Base-by-base conservation (phyloP, 2,329 filamentous ascomycete species). In the Clarireedia monteithiana region DNA sequence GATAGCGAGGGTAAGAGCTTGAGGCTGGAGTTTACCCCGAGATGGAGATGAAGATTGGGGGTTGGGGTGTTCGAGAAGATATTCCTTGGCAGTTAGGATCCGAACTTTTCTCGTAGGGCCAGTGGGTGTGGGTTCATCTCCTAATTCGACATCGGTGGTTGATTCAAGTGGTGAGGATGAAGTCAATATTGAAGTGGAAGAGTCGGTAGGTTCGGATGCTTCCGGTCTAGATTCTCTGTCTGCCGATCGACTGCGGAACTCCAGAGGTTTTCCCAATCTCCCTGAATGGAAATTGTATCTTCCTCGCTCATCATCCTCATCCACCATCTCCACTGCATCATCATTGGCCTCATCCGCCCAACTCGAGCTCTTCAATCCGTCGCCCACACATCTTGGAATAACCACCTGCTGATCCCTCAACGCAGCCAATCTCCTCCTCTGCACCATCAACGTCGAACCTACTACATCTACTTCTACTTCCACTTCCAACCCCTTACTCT, bases 321-420 rank as follows among this genome's bases (percentile, higher is more conserved):
- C 27, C 6, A 24, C 10, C 14, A 2, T 7, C 2, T 49, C 24
- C 20, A 5, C 36, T 5, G 15, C 26, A n/a, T 47, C 54, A 9
- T 60, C 60, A 45, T 59, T 52, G 7, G 59, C 58, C 36, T 66
- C 64, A 56, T 67, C 64, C 1, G 62, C 64, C 63, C 64, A 65
- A 42, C 48, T 58, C 24, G 55, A 40, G 15, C 55, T 44, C 48
- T 51, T 52, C 14, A 64, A 26, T 4, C 48, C 53, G 4, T 34
- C 45, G 5, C 58, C 64, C 14, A 48, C 57, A 17, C 60, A 60
- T 17, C 34, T 48, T 4, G 62, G 63, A 30, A 67, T 62, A 1
- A 53, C 55, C 36, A 63, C 57, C 20, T 59, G 59, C 42, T 60
- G 58, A 17, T 58, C 61, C 15, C 36, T 23, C 0, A 61, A 50